Evolutionary conservation across 1,284 basidiomycete genomes (phyloP).

Genomic region (Schizophyllum commune): DNA sequence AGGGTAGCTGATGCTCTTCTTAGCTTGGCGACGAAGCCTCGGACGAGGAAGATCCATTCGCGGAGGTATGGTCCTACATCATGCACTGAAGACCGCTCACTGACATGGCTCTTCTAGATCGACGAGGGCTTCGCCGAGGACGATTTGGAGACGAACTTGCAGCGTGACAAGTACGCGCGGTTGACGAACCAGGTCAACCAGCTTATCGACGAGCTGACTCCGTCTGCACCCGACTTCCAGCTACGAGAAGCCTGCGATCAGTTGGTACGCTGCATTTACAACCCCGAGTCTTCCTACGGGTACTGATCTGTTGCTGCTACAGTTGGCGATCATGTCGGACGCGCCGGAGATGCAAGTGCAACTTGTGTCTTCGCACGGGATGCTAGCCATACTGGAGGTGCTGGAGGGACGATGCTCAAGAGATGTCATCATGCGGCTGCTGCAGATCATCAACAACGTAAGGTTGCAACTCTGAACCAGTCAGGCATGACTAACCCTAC

Average conservation of each 20-base stretch:
- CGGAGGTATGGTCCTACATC: conserved; percentile 54
- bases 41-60: conserved; percentile 92
- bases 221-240: conserved; percentile 72
- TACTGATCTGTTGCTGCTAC: conserved; percentile 3
- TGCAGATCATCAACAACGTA: conserved; percentile 89
- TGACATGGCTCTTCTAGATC: conserved; percentile 41
- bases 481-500: conserved; percentile 3
- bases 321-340: conserved; percentile 77
- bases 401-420: conserved; percentile 78
- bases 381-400: conserved; percentile 90
- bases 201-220: conserved; percentile 81
- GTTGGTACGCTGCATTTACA: conserved; percentile 45
- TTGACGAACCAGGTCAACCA: conserved; percentile 75
- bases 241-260: conserved; percentile 83
- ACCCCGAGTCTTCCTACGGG: background rate
- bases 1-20: background rate
- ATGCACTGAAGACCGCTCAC: background rate
- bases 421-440: conserved; percentile 76
- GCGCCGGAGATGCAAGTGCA: conserved; percentile 87
- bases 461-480: conserved; percentile 12
- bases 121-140: conserved; percentile 87
- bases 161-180: conserved; percentile 86
- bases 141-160: conserved; percentile 82
- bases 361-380: conserved; percentile 87
- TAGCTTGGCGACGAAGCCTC: conserved; percentile 74